Base-by-base conservation (phyloP, 2,329 filamentous ascomycete genomes). In the Botrytis paeoniae region DNA sequence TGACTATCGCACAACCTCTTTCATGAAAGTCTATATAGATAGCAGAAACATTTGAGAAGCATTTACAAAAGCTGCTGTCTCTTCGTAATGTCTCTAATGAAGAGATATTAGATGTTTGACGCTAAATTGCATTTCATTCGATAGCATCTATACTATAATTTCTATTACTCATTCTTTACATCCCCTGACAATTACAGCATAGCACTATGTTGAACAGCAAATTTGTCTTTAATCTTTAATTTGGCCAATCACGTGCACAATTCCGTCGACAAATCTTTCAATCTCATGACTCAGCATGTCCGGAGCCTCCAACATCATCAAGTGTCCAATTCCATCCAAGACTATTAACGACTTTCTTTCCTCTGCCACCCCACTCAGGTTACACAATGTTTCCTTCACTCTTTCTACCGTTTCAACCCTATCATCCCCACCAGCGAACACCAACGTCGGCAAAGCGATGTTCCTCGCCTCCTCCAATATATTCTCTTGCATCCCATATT, bases 401-500 rank as follows among this genome's bases (percentile, higher is more conserved):
- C 78, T 77, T 18, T 81, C 78, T n/a, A 78, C 74, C 2, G 79
- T 75, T 74, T 83, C 81, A 18, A 83, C 79, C 10, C 78, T 72
- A 75, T 83, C 82, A 29, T 77, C 60, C 29, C 79, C 80, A 9
- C 81, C 82, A 25, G 76, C 79, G n/a, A 83, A 51, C 43, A 77
- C 77, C 59, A 74, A 75, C 65, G 76, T 75, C 37, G 72, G 80
- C 7, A 76, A 75, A 37, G 76, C 48, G 35, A 78, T 77, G 22
- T 69, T 61, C 37, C 73, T 75, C 18, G 77, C 75, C 16, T 72
- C 54, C 7, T 74, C 71, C 2, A 77, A 73, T 61, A 82, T 79
- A 73, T 83, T 78, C 69, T 83, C 81, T 41, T 71, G 75, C 80
- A 82, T 82, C 8, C 75, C 80, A 73, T 82, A 81, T 12, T 73